A percentile compares a stretch with the other conserved stretches of the same genome.
phyloP scores from a whole-genome alignment of 2,329 filamentous ascomycete species.

The Xylariaceae sp. region DNA sequence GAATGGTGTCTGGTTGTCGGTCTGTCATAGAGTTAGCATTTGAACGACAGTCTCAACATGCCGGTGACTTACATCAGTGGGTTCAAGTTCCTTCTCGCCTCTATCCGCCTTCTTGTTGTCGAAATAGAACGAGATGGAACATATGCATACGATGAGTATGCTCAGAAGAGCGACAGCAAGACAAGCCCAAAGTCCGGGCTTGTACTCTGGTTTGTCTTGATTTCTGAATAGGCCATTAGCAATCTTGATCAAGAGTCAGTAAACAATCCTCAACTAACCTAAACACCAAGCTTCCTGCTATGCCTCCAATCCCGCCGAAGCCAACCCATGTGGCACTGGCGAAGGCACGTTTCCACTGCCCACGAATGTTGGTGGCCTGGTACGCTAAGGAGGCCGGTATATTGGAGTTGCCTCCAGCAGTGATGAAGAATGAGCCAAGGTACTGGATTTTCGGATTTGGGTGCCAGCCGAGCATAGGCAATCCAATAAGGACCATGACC shows the following conservation, averaged over 20 bases:
- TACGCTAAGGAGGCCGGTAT: constrained; percentile 70
- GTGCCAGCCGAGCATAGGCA: constrained; percentile 68
- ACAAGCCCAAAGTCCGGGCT: constrained; percentile 51
- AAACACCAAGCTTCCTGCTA: constrained; percentile 70
- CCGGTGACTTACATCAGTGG: constrained; percentile 40
- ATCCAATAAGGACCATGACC: constrained; percentile 60
- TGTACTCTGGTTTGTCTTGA: constrained; percentile 47
- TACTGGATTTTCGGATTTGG: constrained; percentile 54
- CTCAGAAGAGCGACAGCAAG: constrained; percentile 46
- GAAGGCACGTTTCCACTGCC: constrained; percentile 83
- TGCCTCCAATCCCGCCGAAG: constrained; percentile 73
- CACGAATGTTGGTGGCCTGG: constrained; percentile 82
- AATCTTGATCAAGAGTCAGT: not conserved
- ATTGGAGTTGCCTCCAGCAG: constrained; percentile 72
- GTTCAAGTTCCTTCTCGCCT: constrained; percentile 49
- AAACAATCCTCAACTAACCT: constrained; percentile 31
- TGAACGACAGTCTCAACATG: not conserved
- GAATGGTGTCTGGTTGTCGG: constrained; percentile 38
- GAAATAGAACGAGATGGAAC: constrained; percentile 39
- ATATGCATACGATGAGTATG: constrained; percentile 40
- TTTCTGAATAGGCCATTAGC: constrained; percentile 20
- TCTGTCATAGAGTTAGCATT: constrained; percentile 25
- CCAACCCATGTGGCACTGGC: constrained; percentile 71
- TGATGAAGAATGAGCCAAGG: constrained; percentile 70
- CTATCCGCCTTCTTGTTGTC: constrained; percentile 48